Evolutionary conservation across 1,284 basidiomycete species (phyloP).

Genomic region (Phellinidium pouzarii): DNA sequence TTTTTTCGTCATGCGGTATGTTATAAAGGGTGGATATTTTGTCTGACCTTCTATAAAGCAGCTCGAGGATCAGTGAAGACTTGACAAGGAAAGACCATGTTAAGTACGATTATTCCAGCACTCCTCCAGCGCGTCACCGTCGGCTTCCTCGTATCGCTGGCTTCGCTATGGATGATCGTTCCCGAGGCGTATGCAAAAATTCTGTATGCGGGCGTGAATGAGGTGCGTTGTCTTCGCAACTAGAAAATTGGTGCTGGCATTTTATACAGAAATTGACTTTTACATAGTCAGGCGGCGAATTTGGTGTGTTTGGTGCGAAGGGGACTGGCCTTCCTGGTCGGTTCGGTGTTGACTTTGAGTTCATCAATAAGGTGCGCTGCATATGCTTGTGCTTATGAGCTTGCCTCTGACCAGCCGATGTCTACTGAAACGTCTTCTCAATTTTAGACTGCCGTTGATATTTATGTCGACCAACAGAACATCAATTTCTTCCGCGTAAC

Average conservation of each 20-base stretch:
- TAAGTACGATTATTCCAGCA: not conserved
- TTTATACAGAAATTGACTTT: not conserved
- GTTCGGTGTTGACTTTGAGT: constrained; percentile 39
- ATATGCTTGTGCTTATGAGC: not conserved
- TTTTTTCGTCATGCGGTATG: too few relatives aligned
- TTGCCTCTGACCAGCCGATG: not conserved
- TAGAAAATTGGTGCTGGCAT: not conserved
- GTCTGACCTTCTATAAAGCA: too few relatives aligned
- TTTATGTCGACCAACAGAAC: constrained; percentile 40
- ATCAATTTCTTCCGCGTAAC: constrained; percentile 44
- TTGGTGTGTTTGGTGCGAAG: constrained; percentile 13
- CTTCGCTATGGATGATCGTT: not conserved
- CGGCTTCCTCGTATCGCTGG: not conserved
- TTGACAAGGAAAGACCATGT: too few relatives aligned
- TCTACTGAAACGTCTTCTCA: not conserved
- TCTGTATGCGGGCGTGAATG: constrained; percentile 18
- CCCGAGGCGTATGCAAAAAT: constrained; percentile 17
- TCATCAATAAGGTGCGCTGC: constrained; percentile 37
- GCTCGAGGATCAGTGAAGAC: too few relatives aligned
- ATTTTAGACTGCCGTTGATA: constrained; percentile 36
- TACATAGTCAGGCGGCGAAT: constrained; percentile 18
- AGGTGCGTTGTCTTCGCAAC: constrained; percentile 2
- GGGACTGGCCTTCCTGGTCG: constrained; percentile 34
- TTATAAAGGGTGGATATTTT: too few relatives aligned
- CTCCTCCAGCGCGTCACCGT: not conserved